Evolutionary conservation across 2,329 filamentous ascomycete genomes (phyloP).

Genomic region (Metarhizium anisopliae): DNA sequence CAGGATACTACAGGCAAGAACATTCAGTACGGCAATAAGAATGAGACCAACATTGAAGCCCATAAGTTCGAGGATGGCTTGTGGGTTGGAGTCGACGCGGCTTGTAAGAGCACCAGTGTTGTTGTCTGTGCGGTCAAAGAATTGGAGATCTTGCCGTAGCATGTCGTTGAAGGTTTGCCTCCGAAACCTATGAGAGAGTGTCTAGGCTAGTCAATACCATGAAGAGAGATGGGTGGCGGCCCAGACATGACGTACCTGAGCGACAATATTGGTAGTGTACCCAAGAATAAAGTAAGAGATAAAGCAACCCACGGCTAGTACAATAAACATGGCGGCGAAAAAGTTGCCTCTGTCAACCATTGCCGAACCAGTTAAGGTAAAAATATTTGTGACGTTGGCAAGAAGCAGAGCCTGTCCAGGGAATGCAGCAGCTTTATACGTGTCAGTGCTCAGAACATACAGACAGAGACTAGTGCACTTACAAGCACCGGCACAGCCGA

Average conservation of each 20-base stretch:
- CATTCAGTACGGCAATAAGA: slow-evolving; percentile 26
- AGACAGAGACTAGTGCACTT: too few relatives aligned
- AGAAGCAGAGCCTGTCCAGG: slow-evolving; percentile 36
- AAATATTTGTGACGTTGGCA: slow-evolving; percentile 31
- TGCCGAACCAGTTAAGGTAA: slow-evolving; percentile 21
- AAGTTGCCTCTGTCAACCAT: slow-evolving; percentile 37
- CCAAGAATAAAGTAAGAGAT: slow-evolving; percentile 34
- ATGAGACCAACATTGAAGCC: slow-evolving; percentile 32
- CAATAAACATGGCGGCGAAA: slow-evolving; percentile 46
- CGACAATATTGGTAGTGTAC: slow-evolving; percentile 24
- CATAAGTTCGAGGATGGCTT: slow-evolving; percentile 32
- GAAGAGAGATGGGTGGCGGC: not conserved
- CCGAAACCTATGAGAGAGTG: slow-evolving; percentile 15
- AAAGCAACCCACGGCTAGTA: slow-evolving; percentile 35
- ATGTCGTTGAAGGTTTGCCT: slow-evolving; percentile 20
- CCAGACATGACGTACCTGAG: slow-evolving; percentile 12
- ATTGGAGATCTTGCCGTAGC: slow-evolving; percentile 31
- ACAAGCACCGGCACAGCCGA: slow-evolving; percentile 17
- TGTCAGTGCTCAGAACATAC: too few relatives aligned
- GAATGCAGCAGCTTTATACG: slow-evolving; percentile 22
- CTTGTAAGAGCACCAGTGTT: slow-evolving; percentile 27
- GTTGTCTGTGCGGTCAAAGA: slow-evolving; percentile 33
- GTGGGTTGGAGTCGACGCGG: slow-evolving; percentile 26
- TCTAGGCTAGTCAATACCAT: slow-evolving; percentile 3
- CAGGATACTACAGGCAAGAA: slow-evolving; percentile 30